Evolutionary conservation across 176 grass and related monocot genomes (phyloP), one percentile per base, ranked within the genome.

Genomic region (Avena sativa): DNA sequence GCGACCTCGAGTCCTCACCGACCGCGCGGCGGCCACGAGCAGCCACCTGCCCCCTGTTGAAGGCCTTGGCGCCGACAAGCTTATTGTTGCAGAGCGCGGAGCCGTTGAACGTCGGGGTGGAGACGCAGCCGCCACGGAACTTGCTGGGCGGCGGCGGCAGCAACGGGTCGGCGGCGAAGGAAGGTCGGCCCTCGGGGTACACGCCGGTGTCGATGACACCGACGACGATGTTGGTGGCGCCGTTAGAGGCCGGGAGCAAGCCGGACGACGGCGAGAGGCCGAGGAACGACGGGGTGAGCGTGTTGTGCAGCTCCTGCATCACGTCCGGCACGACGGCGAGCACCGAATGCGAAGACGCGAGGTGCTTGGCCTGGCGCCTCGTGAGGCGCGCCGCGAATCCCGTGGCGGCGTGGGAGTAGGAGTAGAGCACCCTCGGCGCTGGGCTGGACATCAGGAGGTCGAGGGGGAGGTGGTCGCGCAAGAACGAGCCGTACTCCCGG

Each of bases 31-130:
- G 71, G n/a, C 71, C 82, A 7, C 15, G 15, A 14, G 63, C 73
- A 15, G 89, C 84, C 75, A 87, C 80, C 23, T 85, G 84, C 6
- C 89, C 89, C 70, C 78, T 78, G 80, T 80, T 51, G 84, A 89
- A 94, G 83, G 81, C 74, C 69, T 81, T 76, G 12, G 92, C 87
- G 26, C 89, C 89, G 19, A 94, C 25, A 11, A 94, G 83, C 69
- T 94, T 94, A 15, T 83, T 76, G 80, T 87, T 94, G 79, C 86
- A 94, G 40, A 28, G 14, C 47, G 71, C 61, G 0, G 63, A 53
- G 49, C 65, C 78, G 21, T 87, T 83, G 68, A 91, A 91, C 8
- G 13, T 34, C 8, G 82, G 40, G 2, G 74, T 77, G 1, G 78
- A 20, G 28, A 71, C 78, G 30, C 88, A 91, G 5, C 55, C 1